A percentile compares a stretch with the other conserved stretches of the same genome.
Evolutionary conservation across 1,284 basidiomycete genomes (phyloP).

Genomic region (Phellopilus nigrolimitatus): DNA sequence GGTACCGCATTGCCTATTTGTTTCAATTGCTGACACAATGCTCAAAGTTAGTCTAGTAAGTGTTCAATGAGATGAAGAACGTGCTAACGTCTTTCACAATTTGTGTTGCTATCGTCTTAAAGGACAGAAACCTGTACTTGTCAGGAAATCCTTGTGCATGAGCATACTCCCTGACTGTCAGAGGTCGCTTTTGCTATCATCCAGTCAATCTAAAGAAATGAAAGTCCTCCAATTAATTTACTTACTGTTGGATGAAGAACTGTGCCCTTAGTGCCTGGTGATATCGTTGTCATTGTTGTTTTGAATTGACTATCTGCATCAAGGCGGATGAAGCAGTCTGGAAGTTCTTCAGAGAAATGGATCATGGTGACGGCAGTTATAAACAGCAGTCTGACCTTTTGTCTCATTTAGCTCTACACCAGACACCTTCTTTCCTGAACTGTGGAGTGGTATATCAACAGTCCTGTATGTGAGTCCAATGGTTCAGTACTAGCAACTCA

Average conservation of each 20-base stretch:
- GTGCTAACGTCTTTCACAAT: constrained; percentile 45
- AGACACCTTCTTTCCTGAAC: constrained; percentile 44
- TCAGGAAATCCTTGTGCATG: constrained; percentile 73
- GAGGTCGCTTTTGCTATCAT: constrained; percentile 58
- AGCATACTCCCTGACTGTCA: constrained; percentile 61
- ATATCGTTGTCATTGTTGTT: constrained; percentile 52
- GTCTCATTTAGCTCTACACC: no score
- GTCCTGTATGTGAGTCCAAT: constrained; percentile 34
- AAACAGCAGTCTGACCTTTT: no score
- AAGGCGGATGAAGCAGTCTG: constrained; percentile 49
- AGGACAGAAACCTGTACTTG: constrained; percentile 50
- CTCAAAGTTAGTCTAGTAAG: not conserved
- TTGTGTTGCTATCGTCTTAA: constrained; percentile 31
- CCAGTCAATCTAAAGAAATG: not conserved
- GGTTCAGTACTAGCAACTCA: no score
- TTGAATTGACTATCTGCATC: constrained; percentile 46
- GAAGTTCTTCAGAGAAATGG: constrained; percentile 23
- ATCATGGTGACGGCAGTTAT: no score
- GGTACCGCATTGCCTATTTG: constrained; percentile 77
- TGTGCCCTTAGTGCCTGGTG: constrained; percentile 45
- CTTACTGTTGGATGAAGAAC: constrained; percentile 59
- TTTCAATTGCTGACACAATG: constrained; percentile 56
- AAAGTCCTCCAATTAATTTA: constrained; percentile 13
- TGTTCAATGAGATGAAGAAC: not conserved
- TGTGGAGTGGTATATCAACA: constrained; percentile 42